These are phyloP conservation scores for Vicia sativa DNA, from an alignment of 306 rosid species.

Conservation along the genomic window DNA sequence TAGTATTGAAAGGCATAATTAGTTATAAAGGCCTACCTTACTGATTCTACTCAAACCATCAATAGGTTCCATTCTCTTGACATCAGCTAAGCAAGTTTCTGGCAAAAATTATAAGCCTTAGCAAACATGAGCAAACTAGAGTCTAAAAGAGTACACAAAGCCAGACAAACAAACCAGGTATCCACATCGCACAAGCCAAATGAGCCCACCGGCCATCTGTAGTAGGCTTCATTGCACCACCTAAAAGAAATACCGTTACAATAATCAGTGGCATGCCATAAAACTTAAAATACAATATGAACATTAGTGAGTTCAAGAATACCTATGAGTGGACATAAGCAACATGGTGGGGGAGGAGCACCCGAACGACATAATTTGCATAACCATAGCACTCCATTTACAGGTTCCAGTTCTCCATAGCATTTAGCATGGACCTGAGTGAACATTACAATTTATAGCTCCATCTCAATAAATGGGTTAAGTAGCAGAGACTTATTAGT, in stretches of 20 bases:
- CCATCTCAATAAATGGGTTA: constrained; percentile 31
- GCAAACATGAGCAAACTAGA: constrained; percentile 34
- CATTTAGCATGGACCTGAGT: constrained; percentile 93
- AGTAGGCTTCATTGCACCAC: constrained; percentile 99
- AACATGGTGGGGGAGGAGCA: constrained; percentile 88
- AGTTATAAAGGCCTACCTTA: constrained; percentile 57
- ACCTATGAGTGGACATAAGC: constrained; percentile 97
- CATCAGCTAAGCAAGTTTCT: constrained; percentile 98
- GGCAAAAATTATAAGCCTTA: constrained; percentile 45
- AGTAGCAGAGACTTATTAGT: constrained; percentile 31
- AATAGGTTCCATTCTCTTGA: constrained; percentile 97
- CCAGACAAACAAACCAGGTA: constrained; percentile 75
- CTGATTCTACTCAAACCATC: constrained; percentile 89
- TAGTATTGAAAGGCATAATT: constrained; percentile 2
- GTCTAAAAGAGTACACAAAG: constrained; percentile 28
- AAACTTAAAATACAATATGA: constrained; percentile 19
- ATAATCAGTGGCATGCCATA: constrained; percentile 31
- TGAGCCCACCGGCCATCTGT: constrained; percentile 99
- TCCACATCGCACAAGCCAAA: constrained; percentile 99
- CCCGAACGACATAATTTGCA: constrained; percentile 94
- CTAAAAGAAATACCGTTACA: constrained; percentile 51
- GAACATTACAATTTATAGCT: constrained; percentile 29
- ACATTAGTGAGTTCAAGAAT: constrained; percentile 39
- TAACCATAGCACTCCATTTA: constrained; percentile 87
- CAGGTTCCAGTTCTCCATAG: constrained; percentile 93